A percentile compares a stretch with the other conserved stretches of the same genome.
These are phyloP conservation scores for Tuber calosporum DNA, from an alignment of 495 filamentous ascomycete species.

Conservation along the genomic window DNA sequence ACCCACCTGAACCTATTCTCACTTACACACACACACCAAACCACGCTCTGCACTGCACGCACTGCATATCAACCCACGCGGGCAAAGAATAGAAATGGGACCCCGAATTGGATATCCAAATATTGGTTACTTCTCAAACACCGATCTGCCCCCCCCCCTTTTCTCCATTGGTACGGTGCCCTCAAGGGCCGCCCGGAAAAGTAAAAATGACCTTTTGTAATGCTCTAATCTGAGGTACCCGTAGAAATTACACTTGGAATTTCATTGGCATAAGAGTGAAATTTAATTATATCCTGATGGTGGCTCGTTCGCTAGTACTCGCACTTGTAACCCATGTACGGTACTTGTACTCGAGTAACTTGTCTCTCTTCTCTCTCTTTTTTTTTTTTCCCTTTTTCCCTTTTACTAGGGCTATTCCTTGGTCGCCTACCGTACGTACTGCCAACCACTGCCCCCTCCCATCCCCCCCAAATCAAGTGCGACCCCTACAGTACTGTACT, in stretches of 20 bases:
- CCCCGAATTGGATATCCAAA: slow-evolving; percentile 4
- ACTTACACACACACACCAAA: not conserved
- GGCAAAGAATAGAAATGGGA: slow-evolving; percentile 1
- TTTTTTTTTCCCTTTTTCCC: not conserved
- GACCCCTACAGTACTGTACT: not conserved
- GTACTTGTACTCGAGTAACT: no score
- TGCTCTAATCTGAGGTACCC: slow-evolving; percentile 6
- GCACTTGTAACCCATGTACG: no score
- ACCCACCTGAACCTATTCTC: not conserved
- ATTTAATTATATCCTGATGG: not conserved
- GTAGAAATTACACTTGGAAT: not conserved
- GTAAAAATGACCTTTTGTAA: slow-evolving; percentile 2
- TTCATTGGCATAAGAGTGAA: not conserved
- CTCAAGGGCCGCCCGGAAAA: not conserved
- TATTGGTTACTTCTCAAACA: slow-evolving; percentile 4
- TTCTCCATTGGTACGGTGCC: not conserved
- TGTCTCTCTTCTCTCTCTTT: no score
- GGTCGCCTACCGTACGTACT: no score
- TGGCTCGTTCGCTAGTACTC: not conserved
- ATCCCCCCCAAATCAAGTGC: not conserved
- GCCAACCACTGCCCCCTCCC: not conserved
- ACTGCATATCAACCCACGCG: slow-evolving; percentile 5
- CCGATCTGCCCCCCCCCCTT: not conserved
- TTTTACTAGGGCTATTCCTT: not conserved
- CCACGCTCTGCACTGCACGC: slow-evolving; percentile 5